These are phyloP conservation scores for Diplodia corticola DNA, from an alignment of 2,329 filamentous ascomycete genomes.

Conservation along the genomic window DNA sequence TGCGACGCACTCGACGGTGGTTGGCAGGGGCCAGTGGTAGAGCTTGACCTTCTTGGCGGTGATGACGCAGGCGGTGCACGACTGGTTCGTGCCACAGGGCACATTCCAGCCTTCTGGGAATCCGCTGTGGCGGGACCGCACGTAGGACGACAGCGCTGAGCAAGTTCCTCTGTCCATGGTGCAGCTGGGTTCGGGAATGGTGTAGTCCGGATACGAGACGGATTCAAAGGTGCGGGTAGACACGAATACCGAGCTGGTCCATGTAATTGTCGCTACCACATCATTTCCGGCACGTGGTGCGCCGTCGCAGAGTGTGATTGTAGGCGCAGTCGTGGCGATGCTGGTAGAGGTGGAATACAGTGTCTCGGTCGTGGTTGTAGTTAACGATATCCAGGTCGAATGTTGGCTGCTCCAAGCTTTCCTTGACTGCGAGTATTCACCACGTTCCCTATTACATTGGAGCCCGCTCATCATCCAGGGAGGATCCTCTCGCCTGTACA, in stretches of 20 bases:
- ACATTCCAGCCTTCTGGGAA: neutral
- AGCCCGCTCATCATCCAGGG: neutral
- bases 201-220: neutral
- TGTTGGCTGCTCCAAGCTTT: neutral
- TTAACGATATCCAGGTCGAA: neutral
- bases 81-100: neutral
- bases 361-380: neutral
- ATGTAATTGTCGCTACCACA: neutral
- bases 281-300: neutral
- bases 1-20: neutral
- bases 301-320: neutral
- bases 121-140: neutral
- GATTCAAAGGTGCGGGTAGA: neutral
- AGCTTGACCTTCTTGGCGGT: neutral
- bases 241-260: neutral
- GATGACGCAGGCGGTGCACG: neutral
- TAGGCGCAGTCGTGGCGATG: neutral
- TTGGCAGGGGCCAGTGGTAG: neutral
- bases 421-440: neutral
- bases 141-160: neutral
- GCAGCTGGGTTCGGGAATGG: neutral
- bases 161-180: neutral
- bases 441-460: neutral
- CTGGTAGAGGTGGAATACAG: neutral
- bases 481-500: no score